Evolutionary conservation across 2,329 filamentous ascomycete species (phyloP).

Genomic region (Colletotrichum sp.): DNA sequence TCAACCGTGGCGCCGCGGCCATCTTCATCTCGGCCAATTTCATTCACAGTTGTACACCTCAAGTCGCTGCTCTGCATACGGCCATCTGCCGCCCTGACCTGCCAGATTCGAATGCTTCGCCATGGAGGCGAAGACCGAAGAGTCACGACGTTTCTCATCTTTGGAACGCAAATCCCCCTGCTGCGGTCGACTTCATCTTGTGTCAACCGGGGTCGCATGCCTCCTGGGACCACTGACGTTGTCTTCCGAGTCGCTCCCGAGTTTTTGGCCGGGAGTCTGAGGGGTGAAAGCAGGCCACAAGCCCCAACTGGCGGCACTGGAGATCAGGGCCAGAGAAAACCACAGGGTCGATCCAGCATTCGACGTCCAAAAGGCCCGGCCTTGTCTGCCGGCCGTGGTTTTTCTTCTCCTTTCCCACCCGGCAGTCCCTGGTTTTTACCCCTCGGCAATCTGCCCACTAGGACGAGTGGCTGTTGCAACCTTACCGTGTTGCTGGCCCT

Average conservation of each 20-base stretch:
- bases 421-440: constrained; percentile 2
- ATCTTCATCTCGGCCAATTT: constrained; percentile 17
- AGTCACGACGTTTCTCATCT: neutral
- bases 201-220: constrained; percentile 5
- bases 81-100: neutral
- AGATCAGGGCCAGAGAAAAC: neutral
- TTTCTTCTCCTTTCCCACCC: constrained; percentile 1
- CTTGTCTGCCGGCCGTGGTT: neutral
- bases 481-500: constrained; percentile 20
- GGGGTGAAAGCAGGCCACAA: neutral
- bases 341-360: neutral
- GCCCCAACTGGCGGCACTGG: constrained; percentile 1
- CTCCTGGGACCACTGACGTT: constrained; percentile 4
- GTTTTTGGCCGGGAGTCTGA: neutral
- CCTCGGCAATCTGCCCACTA: constrained; percentile 22
- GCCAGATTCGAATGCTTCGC: constrained; percentile 1
- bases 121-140: constrained; percentile 10
- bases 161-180: constrained; percentile 13
- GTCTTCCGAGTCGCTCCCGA: constrained; percentile 15
- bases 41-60: neutral
- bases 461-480: constrained; percentile 16
- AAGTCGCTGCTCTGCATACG: neutral
- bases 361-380: neutral
- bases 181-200: constrained; percentile 6
- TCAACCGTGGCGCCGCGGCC: constrained; percentile 7